These are phyloP conservation scores for Monosporascus ibericus DNA, from an alignment of 2,329 filamentous ascomycete species.

Conservation along the genomic window DNA sequence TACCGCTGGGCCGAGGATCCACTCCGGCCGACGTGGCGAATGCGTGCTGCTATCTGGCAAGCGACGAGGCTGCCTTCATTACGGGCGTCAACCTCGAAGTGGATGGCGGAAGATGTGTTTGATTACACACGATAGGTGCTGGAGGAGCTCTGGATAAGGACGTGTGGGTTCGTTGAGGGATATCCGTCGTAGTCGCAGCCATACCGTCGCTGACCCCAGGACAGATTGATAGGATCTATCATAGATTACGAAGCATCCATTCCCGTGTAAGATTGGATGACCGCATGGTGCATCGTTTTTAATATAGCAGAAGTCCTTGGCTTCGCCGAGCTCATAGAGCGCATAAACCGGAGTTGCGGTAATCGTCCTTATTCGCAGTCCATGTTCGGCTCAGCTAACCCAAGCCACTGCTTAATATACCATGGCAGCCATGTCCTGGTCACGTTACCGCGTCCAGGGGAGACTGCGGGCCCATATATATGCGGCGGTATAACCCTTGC, in stretches of 20 bases:
- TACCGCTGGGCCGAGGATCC: conserved; percentile 49
- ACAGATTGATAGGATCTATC: no score
- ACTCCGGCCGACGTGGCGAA: conserved; percentile 64
- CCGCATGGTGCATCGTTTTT: neutral
- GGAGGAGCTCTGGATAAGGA: neutral
- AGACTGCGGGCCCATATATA: no score
- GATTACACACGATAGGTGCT: neutral
- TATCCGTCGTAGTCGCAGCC: no score
- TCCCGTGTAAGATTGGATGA: neutral
- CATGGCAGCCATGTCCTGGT: neutral
- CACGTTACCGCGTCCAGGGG: neutral
- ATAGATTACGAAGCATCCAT: no score
- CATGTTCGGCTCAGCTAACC: no score
- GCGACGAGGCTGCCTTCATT: conserved; percentile 65
- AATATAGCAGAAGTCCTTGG: neutral
- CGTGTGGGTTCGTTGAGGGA: no score
- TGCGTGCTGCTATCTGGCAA: conserved; percentile 63
- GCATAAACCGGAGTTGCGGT: neutral
- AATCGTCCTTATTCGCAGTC: neutral
- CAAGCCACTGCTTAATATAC: no score
- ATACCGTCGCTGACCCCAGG: no score
- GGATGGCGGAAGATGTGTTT: conserved; percentile 26
- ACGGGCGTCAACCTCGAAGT: conserved; percentile 67
- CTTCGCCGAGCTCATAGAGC: neutral
- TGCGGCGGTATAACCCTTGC: no score